Evolutionary conservation across 2,329 filamentous ascomycete genomes (phyloP), one percentile per base, ranked within the genome.

Genomic region (Aspergillus quadricinctus): DNA sequence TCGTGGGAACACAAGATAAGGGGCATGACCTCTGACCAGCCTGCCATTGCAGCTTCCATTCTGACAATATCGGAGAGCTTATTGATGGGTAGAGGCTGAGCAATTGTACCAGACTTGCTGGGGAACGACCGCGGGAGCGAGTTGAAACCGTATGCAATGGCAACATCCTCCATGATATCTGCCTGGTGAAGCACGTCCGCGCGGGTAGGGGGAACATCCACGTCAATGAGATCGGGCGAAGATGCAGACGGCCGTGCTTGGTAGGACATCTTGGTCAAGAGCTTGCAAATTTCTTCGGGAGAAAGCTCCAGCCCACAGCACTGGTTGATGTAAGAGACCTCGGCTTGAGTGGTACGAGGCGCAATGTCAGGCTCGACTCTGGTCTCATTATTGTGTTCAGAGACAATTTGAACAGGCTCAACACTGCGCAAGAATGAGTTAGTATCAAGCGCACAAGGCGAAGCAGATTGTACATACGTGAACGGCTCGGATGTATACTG

Each of bases 111-210:
- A 25, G 89, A 88, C 70, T 92, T 92, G 74, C 87, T 92, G 8
- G 92, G 92, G 69, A 93, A 91, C 50, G 88, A 86, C 52, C 92
- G 88, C 1, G 93, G 92, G 19, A 99, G 87, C 61, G 89, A 91
- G 81, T 99, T 99, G 83, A 96, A 99, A 63, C 95, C 94, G 74
- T 97, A 97, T 53, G 91, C 92, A 62, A 99, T 94, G 43, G 92
- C 94, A 21, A 95, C 87, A 71, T 99, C 95, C 78, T 99, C 94
- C 93, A 99, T 99, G 64, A 99, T 90, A 72, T 99, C 94, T 67
- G 92, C 95, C 71, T 97, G 89, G 75, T 99, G 94, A 31, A 99
- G 86, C 45, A 99, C 88, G 73, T 99, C 94, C 49, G 94, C 93
- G 60, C 94, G 86, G 49, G 92, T 97, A 31, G 92, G 85, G 8